A percentile compares a stretch with the other conserved stretches of the same genome.
Conservation (phyloP, 805 yeast genomes). For the Kazachstania viticola region DNA sequence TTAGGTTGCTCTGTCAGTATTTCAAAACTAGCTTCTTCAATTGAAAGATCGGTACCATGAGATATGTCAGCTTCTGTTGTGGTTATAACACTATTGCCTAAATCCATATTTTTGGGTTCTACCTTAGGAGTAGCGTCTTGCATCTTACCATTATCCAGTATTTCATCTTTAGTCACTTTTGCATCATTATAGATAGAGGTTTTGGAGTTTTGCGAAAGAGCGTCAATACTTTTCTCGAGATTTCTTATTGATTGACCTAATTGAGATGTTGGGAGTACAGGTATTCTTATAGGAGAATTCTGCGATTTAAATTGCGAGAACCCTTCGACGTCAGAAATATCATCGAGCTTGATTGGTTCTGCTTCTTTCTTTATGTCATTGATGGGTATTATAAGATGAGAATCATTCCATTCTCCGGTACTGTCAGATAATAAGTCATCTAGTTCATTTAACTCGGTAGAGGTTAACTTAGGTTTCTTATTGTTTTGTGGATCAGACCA, state of each 20-base stretch:
- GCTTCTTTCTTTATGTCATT: background rate
- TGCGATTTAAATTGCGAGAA: background rate
- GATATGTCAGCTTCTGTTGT: background rate
- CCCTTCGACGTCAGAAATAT: background rate
- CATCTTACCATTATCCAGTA: background rate
- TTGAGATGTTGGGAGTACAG: too few relatives aligned
- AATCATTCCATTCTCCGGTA: slow-evolving; percentile 13
- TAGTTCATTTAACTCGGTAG: slow-evolving; percentile 3
- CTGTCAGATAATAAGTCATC: slow-evolving; percentile 4
- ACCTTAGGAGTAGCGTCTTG: background rate
- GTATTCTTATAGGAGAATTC: too few relatives aligned
- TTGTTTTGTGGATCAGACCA: too few relatives aligned
- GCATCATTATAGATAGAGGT: background rate
- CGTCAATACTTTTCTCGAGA: too few relatives aligned
- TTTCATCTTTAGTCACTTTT: background rate
- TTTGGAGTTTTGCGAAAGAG: too few relatives aligned
- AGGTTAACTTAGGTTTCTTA: slow-evolving; percentile 4
- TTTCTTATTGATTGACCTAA: too few relatives aligned
- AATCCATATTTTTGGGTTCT: background rate
- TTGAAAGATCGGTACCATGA: background rate
- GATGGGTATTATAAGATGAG: background rate
- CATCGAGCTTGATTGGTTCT: background rate
- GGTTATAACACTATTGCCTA: background rate
- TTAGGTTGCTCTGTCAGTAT: slow-evolving; percentile 1
- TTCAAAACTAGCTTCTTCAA: background rate